phyloP scores from a whole-genome alignment of 805 yeast genomes.

The Myxozyma geophila region DNA sequence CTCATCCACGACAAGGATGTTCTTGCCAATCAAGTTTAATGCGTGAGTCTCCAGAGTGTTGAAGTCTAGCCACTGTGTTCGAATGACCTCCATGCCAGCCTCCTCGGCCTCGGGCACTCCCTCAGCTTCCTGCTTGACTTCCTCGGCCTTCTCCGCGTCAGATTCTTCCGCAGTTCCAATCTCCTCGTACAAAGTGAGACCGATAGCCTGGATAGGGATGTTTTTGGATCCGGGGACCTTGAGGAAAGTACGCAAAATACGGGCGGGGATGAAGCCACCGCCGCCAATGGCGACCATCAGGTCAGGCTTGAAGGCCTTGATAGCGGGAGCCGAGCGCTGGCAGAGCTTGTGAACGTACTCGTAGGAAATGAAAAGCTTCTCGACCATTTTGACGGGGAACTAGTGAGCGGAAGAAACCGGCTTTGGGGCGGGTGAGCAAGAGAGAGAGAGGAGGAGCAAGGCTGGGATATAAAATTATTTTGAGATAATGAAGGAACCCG shows the following conservation, averaged over 20 bases:
- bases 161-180: constrained; percentile 53
- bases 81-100: constrained; percentile 78
- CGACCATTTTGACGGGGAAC: constrained; percentile 16
- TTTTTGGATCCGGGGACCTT: constrained; percentile 87
- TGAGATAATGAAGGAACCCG: neutral
- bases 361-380: constrained; percentile 65
- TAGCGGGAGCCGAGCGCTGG: constrained; percentile 63
- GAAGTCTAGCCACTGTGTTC: constrained; percentile 91
- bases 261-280: constrained; percentile 97
- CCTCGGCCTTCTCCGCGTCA: constrained; percentile 51
- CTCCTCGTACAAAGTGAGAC: constrained; percentile 88
- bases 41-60: constrained; percentile 70
- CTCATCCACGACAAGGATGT: constrained; percentile 82
- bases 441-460: neutral
- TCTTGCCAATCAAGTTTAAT: constrained; percentile 79
- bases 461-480: neutral
- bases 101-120: constrained; percentile 48
- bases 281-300: constrained; percentile 93
- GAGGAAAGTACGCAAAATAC: constrained; percentile 90
- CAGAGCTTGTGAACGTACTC: constrained; percentile 83
- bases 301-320: constrained; percentile 75
- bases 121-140: constrained; percentile 33
- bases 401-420: neutral
- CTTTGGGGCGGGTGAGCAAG: neutral
- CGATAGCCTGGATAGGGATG: constrained; percentile 92